These are phyloP conservation scores for Epicoccum nigrum DNA, from an alignment of 2,329 filamentous ascomycete species.

Conservation along the genomic window DNA sequence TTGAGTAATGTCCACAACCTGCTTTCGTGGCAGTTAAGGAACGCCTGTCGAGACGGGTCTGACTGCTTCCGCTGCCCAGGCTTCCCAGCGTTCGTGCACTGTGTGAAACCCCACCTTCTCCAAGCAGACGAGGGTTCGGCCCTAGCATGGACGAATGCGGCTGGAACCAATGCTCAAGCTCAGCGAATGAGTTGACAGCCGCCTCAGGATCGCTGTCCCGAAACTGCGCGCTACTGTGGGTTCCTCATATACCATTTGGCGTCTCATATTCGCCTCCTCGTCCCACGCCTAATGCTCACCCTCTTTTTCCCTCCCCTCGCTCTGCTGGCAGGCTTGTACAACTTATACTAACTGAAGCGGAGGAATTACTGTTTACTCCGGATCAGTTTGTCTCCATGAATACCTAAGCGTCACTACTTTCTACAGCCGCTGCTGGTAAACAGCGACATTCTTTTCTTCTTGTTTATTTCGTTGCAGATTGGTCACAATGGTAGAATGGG, in stretches of 20 bases:
- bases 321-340: conserved; percentile 51
- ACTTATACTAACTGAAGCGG: conserved; percentile 43
- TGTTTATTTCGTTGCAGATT: conserved; percentile 37
- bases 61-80: conserved; percentile 39
- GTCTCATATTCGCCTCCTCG: conserved; percentile 47
- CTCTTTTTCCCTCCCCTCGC: conserved; percentile 45
- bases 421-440: conserved; percentile 49
- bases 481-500: conserved; percentile 49
- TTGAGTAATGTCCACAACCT: conserved; percentile 30
- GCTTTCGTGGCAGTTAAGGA: conserved; percentile 27
- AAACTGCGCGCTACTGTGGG: conserved; percentile 47
- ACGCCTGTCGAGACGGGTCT: conserved; percentile 39
- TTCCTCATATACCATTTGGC: conserved; percentile 49
- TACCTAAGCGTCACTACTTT: conserved; percentile 40
- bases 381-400: conserved; percentile 45
- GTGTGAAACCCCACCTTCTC: conserved; percentile 46
- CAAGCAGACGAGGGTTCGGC: conserved; percentile 35
- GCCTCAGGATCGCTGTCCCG: conserved; percentile 48
- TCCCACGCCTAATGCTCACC: conserved; percentile 45
- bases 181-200: conserved; percentile 42
- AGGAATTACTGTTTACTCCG: conserved; percentile 46
- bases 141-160: conserved; percentile 35
- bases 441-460: conserved; percentile 44
- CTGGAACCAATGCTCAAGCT: conserved; percentile 36
- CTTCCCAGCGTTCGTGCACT: conserved; percentile 28